Base-by-base conservation (phyloP, 2,329 filamentous ascomycete species). In the Curvularia lunata region DNA sequence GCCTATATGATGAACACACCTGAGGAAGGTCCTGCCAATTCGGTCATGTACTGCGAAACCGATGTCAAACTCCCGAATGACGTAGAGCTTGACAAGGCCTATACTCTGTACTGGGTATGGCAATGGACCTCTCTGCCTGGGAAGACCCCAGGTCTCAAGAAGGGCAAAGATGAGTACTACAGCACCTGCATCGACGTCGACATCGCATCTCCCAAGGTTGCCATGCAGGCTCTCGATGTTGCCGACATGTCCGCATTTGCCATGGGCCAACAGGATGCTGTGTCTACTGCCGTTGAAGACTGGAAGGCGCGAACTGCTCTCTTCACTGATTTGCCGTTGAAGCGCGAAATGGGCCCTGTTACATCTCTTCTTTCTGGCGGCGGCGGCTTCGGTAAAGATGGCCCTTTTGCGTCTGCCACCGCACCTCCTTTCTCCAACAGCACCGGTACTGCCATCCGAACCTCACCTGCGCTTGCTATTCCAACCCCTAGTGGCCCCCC, bases 101-200 rank as follows among this genome's bases (percentile, higher is more conserved):
- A 93, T 75, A 94, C 92, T 3, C 79, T 97, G 50, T 96, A 97
- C 82, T 98, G 94, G 94, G 89, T 97, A 45, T 98, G 95, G 95
- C 90, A 96, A 76, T 99, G 92, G 91, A 71, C 77, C 79, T 68
- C 68, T 6, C 56, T 59, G 7, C 58, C 73, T 8, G 70, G 73
- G 70, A 38, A 76, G 74, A 61, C 76, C 71, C 63, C 78, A 75
- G 58, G 77, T 18, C 69, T 76, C 21, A 76, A 76, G 0, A 65
- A 84, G 9, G 78, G 78, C 61, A 83, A 83, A 61, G 80, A 83
- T 62, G 83, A 88, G 71, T 85, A 81, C 66, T 88, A 87, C 73
- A 86, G 83, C 4, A 82, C 82, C 19, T 88, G 85, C 64, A 83
- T 81, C 61, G 83, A 86, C 70, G 77, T 87, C 48, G 78, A 82